Percentiles rank a stretch among this genome's conserved stretches.
phyloP scores from a whole-genome alignment of 805 yeast genomes.

The Candida cerambycidarum region DNA sequence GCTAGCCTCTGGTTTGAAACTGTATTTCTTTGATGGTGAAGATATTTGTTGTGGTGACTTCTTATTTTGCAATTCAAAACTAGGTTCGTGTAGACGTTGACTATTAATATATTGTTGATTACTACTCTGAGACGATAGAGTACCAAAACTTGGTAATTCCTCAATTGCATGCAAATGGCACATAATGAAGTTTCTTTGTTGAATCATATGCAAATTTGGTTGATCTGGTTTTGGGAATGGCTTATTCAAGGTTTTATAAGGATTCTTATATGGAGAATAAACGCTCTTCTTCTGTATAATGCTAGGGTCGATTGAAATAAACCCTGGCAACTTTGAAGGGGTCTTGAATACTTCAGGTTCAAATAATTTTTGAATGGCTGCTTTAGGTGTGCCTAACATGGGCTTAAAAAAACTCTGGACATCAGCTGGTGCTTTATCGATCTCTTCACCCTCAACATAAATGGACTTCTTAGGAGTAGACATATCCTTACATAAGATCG shows the following conservation, averaged over 20 bases:
- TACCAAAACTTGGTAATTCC: neutral
- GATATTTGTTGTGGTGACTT: no score
- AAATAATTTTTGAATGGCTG: no score
- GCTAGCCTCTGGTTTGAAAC: neutral
- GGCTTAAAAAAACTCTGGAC: neutral
- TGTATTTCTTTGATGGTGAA: neutral
- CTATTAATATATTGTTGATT: neutral
- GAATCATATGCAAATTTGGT: neutral
- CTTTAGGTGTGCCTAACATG: neutral
- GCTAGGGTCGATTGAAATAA: neutral
- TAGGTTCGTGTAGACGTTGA: no score
- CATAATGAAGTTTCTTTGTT: slow-evolving; percentile 1
- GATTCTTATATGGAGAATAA: neutral
- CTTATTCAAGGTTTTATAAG: neutral
- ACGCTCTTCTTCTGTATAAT: neutral
- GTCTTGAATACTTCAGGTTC: neutral
- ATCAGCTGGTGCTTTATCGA: neutral
- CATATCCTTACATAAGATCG: slow-evolving; percentile 6
- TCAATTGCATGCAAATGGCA: neutral
- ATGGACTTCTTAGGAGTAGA: slow-evolving; percentile 8
- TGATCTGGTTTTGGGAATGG: neutral
- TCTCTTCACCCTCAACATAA: slow-evolving; percentile 1
- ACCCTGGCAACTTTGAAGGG: slow-evolving; percentile 3
- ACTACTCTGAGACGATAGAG: neutral
- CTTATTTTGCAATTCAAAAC: no score